Evolutionary conservation across 108 stramenopile genomes (phyloP), one percentile per base, ranked within the genome.

Genomic region (Conticribra guillardii): DNA sequence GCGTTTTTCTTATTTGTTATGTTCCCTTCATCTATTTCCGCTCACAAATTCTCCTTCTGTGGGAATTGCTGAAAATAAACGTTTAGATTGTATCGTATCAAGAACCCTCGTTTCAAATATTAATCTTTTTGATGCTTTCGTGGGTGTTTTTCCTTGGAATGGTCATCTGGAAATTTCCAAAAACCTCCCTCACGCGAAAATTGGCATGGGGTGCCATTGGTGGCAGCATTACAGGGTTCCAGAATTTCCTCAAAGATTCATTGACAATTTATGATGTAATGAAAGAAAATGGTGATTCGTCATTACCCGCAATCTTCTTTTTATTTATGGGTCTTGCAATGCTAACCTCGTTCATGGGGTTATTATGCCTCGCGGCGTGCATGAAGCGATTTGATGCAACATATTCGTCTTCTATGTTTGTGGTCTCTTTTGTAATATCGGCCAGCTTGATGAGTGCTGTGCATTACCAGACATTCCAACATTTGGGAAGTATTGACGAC

Each of bases 321-420:
- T 34, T 87, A 1, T 73, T 82, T 17, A 45, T 80, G 18, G 16
- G 64, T 3, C 45, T 83, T 50, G 85, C 92, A 1, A 77, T 78
- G 45, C 32, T 62, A 9, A 84, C 85, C 17, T 75, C 87, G 19
- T 87, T 90, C 71, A 68, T 49, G 15, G 92, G 92, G 2, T 51
- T 93, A 48, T 60, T 93, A 11, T 76, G 83, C 11, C 64, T 94
- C 11, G 82, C 84, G 11, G 82, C 82, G 1, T 89, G 88, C 60
- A 94, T 94, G 92, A 88, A 90, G 60, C 73, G 92, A 52, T 94
- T 84, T 56, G 88, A 94, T 84, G 89, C 88, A 27, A 90, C 92
- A 24, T 94, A 83, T 72, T 87, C 86, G 0, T 68, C 89, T 1
- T 84, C 89, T 18, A 87, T 86, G 79, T 94, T 91, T 80, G 92